A percentile compares a stretch with the other conserved stretches of the same genome.
These are phyloP conservation scores for Bidens hawaiensis DNA, from an alignment of 140 eudicot species.

Conservation along the genomic window DNA sequence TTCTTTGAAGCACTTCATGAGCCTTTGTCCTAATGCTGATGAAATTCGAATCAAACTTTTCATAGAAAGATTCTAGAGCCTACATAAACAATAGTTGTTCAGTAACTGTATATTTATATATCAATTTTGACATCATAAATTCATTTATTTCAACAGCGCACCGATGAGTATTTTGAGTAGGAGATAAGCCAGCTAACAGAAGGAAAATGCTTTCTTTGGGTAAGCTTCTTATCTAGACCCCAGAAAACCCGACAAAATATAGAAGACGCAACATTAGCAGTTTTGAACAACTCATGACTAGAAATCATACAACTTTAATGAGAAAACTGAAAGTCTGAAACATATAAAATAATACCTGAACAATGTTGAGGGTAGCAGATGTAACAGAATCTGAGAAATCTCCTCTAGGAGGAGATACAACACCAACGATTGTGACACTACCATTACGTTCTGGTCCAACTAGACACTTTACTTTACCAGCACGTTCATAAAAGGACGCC, in stretches of 20 bases:
- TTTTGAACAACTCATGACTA: not conserved
- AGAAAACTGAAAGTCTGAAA: not conserved
- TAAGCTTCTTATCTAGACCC: conserved; percentile 96
- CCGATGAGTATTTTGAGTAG: conserved; percentile 87
- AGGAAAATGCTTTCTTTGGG: conserved; percentile 95
- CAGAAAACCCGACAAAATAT: conserved; percentile 64
- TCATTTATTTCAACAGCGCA: conserved; percentile 25
- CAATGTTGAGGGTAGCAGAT: conserved; percentile 97
- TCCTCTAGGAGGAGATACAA: conserved; percentile 99
- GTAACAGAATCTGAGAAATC: conserved; percentile 99
- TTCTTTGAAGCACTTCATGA: conserved; percentile 98
- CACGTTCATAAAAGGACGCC: conserved; percentile 99
- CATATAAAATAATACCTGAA: conserved; percentile 51
- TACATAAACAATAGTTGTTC: conserved; percentile 27
- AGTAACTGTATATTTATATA: not conserved
- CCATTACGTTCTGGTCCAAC: conserved; percentile 99
- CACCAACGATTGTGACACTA: conserved; percentile 98
- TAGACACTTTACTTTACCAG: conserved; percentile 98
- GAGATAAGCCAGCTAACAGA: conserved; percentile 97
- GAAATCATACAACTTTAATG: not conserved
- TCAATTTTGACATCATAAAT: conserved; percentile 41
- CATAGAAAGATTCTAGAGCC: conserved; percentile 91
- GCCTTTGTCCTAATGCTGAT: conserved; percentile 97
- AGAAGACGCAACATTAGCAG: not conserved
- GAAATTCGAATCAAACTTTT: conserved; percentile 94